These are phyloP conservation scores for Phytophthora gonapodyides DNA, from an alignment of 352 stramenopile species.

Conservation along the genomic window DNA sequence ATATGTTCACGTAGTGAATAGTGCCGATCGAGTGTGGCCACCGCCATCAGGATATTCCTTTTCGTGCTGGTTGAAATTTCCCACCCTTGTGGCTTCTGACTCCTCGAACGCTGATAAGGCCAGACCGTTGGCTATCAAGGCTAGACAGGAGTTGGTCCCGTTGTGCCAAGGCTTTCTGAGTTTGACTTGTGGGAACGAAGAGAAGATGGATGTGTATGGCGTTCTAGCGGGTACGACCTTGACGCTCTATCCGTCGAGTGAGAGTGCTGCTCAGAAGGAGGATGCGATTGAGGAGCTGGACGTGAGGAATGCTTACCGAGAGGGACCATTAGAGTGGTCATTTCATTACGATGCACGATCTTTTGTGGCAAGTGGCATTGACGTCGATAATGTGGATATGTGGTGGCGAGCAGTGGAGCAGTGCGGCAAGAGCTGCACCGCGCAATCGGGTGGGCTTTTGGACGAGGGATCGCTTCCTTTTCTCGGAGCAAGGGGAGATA, in stretches of 20 bases:
- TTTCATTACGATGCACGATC: conserved; percentile 51
- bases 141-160: conserved; percentile 37
- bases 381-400: conserved; percentile 46
- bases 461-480: too few species aligned
- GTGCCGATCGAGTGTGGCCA: conserved; percentile 63
- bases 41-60: conserved; percentile 78
- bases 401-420: conserved; percentile 68
- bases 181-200: conserved; percentile 45
- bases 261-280: conserved; percentile 38
- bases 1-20: conserved; percentile 74
- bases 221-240: conserved; percentile 67
- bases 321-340: conserved; percentile 43
- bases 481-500: too few species aligned
- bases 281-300: conserved; percentile 44
- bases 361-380: conserved; percentile 39
- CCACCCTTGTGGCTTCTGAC: conserved; percentile 12
- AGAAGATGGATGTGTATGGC: conserved; percentile 48
- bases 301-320: conserved; percentile 46
- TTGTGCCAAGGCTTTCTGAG: conserved; percentile 65
- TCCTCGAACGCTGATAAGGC: background rate
- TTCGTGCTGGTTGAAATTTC: conserved; percentile 74
- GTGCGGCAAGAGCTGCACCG: conserved; percentile 24
- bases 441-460: too few species aligned
- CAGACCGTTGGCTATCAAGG: background rate
- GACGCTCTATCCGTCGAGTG: conserved; percentile 55